Evolutionary conservation across 306 rosid species (phyloP).

Genomic region (Oemleria cerasiformis): DNA sequence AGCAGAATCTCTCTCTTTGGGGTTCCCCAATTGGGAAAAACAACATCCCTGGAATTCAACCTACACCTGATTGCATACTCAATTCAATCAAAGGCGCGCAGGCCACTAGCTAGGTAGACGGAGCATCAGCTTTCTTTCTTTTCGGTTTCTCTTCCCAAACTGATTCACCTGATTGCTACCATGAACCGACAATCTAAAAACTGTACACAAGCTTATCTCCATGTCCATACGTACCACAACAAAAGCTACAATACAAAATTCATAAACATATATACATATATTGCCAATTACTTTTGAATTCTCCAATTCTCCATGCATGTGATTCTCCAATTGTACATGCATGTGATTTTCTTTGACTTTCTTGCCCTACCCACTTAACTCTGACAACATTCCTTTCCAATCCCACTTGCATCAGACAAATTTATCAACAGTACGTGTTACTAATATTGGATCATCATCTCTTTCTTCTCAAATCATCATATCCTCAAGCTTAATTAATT

Average conservation of each 20-base stretch:
- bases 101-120: too few species aligned
- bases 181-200: slow-evolving; percentile 6
- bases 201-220: slow-evolving; percentile 18
- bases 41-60: neutral
- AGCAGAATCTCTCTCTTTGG: neutral
- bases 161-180: neutral
- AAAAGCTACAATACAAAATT: slow-evolving; percentile 37
- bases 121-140: neutral
- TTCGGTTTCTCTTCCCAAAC: neutral
- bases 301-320: slow-evolving; percentile 13
- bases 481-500: too few species aligned
- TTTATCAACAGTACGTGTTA: slow-evolving; percentile 3
- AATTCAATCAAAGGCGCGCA: too few species aligned
- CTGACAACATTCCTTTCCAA: slow-evolving; percentile 45
- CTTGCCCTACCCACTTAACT: neutral
- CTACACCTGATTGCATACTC: neutral
- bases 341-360: slow-evolving; percentile 29
- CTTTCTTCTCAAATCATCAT: neutral
- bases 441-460: too few species aligned
- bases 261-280: slow-evolving; percentile 57
- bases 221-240: slow-evolving; percentile 11
- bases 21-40: neutral
- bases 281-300: slow-evolving; percentile 22
- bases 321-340: neutral
- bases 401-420: neutral